Conservation (phyloP, 139 green algal species). For the Chlorella ohadii region DNA sequence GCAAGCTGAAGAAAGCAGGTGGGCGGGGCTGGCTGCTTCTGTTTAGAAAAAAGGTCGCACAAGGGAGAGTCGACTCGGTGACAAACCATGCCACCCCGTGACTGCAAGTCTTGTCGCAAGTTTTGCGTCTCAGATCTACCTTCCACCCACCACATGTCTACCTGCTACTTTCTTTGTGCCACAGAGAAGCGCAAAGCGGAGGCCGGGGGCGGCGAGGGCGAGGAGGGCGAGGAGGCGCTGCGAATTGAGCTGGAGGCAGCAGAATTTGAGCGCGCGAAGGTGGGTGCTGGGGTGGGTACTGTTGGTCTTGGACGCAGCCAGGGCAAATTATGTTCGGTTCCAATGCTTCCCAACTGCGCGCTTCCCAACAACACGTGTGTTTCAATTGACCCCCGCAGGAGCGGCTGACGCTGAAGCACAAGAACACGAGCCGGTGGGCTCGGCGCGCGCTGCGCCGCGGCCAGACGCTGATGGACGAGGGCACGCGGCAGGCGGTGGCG, state of each 20-base stretch:
- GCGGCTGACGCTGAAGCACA: slow-evolving; percentile 94
- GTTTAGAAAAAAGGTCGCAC: too few species aligned
- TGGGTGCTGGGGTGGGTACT: neutral
- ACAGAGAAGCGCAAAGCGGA: slow-evolving; percentile 39
- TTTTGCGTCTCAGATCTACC: too few species aligned
- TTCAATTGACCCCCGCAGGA: slow-evolving; percentile 81
- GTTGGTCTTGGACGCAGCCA: too few species aligned
- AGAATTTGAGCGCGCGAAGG: slow-evolving; percentile 80
- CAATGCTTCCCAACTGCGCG: too few species aligned
- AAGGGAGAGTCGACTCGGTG: too few species aligned
- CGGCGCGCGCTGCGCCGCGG: slow-evolving; percentile 85
- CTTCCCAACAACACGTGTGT: too few species aligned
- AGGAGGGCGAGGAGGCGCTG: slow-evolving; percentile 45
- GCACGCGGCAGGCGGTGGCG: slow-evolving; percentile 73
- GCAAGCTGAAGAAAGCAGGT: slow-evolving; percentile 57
- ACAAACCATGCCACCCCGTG: too few species aligned
- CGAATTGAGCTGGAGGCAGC: slow-evolving; percentile 65
- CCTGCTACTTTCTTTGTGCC: too few species aligned
- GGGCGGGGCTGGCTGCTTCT: too few species aligned
- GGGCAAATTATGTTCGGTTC: too few species aligned
- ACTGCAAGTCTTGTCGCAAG: too few species aligned
- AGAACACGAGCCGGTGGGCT: slow-evolving; percentile 92
- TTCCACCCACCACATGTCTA: too few species aligned
- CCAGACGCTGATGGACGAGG: slow-evolving; percentile 61
- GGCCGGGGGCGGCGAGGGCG: slow-evolving; percentile 37